A percentile compares a stretch with the other conserved stretches of the same genome.
phyloP scores from a whole-genome alignment of 2,329 filamentous ascomycete species.

The Penicillium oxalicum region DNA sequence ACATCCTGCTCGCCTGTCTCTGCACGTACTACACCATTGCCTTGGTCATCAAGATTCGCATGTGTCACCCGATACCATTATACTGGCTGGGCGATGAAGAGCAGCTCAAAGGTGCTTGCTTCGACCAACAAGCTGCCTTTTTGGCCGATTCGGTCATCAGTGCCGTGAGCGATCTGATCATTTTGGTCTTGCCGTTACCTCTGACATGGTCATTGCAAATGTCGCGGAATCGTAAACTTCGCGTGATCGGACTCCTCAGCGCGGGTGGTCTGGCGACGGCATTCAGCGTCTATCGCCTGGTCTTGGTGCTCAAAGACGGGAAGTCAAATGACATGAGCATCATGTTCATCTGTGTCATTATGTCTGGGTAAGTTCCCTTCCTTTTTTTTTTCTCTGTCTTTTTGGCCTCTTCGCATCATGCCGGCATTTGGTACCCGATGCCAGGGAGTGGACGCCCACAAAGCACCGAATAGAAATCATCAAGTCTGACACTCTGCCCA shows the following conservation, averaged over 20 bases:
- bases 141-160: conserved; percentile 37
- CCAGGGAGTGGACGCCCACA: background rate
- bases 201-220: conserved; percentile 38
- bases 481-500: conserved; percentile 4
- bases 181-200: conserved; percentile 33
- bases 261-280: conserved; percentile 36
- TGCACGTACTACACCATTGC: conserved; percentile 33
- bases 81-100: conserved; percentile 29
- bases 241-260: conserved; percentile 33
- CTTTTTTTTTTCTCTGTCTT: background rate
- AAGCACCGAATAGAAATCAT: background rate
- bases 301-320: conserved; percentile 31
- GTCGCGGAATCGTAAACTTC: conserved; percentile 31
- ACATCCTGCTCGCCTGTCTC: conserved; percentile 30
- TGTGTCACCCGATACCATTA: conserved; percentile 32
- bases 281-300: conserved; percentile 35
- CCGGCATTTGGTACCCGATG: too few species aligned
- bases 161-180: conserved; percentile 33
- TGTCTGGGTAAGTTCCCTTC: conserved; percentile 31
- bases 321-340: conserved; percentile 28
- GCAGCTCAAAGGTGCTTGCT: conserved; percentile 21
- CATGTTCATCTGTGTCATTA: conserved; percentile 32
- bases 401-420: too few species aligned
- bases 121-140: conserved; percentile 34
- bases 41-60: conserved; percentile 34